Evolutionary conservation across 352 stramenopile species (phyloP), one percentile per base, ranked within the genome.

Genomic region (Phytophthora pini): DNA sequence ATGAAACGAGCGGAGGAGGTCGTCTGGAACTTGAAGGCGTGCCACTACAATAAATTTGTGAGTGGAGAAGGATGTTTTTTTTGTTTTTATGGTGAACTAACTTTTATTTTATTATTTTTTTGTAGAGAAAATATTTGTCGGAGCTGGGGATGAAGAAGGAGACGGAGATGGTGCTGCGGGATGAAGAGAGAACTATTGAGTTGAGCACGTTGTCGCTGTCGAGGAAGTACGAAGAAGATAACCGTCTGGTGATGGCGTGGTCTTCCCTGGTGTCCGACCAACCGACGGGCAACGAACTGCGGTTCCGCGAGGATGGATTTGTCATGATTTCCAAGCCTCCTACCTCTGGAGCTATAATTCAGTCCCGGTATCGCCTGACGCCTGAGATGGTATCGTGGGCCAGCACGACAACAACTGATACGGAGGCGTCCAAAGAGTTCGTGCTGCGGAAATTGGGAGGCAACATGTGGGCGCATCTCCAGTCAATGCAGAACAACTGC

Each of bases 141-240:
- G 64, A 72, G 26, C 32, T 61, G 29, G 64, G 64, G 11, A 56
- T 12, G 45, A 72, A 68, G 32, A 72, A 72, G 26, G 57, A 72
- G 26, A 43, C 27, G 0, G 50, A 72, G 24, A 10, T 53, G 8
- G 64, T 68, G 22, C 24, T 72, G 8, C 50, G 51, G 9, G 51
- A 72, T 13, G 36, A 72, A 27, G 41, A 61, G 8, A 54, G 41
- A 17, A 7, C 57, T 0, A 5, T 72, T 15, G 56, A 31, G 0
- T 7, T 72, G 20, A 72, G 17, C 39, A 56, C 31, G 5, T 43
- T 68, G 46, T 63, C 46, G 44, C 52, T 72, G n/a, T 63, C 57
- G 17, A 51, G 57, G 11, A 17, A 4, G 4, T 49, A 68, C 9
- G 58, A 72, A 29, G 64, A 68, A 13, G 51, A 60, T 4, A 47